phyloP scores from a whole-genome alignment of 306 rosid species.

The Fagus sylvatica region DNA sequence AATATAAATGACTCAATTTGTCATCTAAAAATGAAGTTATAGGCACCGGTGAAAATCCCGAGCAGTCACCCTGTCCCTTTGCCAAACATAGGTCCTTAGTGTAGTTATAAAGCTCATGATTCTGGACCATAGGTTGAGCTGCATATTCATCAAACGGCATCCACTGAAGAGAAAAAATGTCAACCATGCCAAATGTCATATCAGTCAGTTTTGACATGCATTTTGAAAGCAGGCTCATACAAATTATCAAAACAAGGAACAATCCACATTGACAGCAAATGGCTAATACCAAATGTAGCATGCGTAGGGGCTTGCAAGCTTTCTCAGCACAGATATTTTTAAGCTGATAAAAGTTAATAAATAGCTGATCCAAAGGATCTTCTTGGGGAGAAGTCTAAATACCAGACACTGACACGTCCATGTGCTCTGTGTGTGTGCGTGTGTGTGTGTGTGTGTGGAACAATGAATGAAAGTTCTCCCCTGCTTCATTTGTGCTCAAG shows the following conservation, averaged over 20 bases:
- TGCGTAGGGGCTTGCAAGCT: not conserved
- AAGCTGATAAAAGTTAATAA: not conserved
- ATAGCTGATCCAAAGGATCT: not conserved
- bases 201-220: not conserved
- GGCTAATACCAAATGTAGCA: not conserved
- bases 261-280: not conserved
- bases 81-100: not conserved
- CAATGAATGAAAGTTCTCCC: not conserved
- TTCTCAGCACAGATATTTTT: not conserved
- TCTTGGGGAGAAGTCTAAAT: not conserved
- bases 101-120: constrained; percentile 3
- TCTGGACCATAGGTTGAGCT: constrained; percentile 12
- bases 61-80: not conserved
- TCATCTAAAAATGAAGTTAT: not conserved
- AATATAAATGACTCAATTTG: not conserved
- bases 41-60: not conserved
- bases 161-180: constrained; percentile 7
- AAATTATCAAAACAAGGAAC: not conserved
- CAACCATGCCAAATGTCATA: not conserved
- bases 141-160: constrained; percentile 12
- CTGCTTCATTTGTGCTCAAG: not conserved
- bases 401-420: not conserved
- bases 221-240: not conserved
- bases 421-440: not conserved
- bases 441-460: not conserved